Conservation (phyloP, 202 grass and related monocot genomes). For the Panicum hallii region DNA sequence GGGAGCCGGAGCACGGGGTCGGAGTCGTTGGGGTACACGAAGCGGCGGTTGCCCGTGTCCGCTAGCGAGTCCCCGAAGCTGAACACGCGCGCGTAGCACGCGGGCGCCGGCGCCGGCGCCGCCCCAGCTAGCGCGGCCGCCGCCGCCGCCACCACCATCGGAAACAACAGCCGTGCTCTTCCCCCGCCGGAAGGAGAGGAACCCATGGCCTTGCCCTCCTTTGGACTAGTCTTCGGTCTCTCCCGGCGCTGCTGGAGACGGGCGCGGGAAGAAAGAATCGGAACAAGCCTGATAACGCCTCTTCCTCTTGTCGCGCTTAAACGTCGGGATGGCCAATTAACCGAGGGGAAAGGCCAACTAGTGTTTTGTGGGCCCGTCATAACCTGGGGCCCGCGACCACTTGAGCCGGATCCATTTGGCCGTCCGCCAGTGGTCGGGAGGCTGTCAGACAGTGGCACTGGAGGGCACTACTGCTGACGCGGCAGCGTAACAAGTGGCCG, state of each 20-base stretch:
- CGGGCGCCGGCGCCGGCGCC: not conserved
- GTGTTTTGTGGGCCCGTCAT: too few relatives aligned
- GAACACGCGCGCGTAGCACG: conserved; percentile 65
- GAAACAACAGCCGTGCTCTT: not conserved
- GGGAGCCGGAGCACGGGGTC: conserved; percentile 48
- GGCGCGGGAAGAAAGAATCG: not conserved
- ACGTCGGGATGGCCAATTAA: not conserved
- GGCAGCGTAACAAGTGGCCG: too few relatives aligned
- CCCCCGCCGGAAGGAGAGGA: conserved; percentile 11
- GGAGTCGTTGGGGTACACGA: conserved; percentile 42
- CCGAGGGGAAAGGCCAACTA: too few relatives aligned
- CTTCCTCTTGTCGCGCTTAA: not conserved
- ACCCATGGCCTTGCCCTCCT: conserved; percentile 19
- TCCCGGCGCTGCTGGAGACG: not conserved
- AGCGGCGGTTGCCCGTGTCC: conserved; percentile 72
- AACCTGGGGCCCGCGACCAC: too few relatives aligned
- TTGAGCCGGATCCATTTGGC: too few relatives aligned
- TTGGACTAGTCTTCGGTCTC: not conserved
- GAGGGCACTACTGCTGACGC: too few relatives aligned
- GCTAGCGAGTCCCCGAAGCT: conserved; percentile 82
- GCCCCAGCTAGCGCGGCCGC: not conserved
- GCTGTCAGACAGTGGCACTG: too few relatives aligned
- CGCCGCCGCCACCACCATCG: not conserved
- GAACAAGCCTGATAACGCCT: too few relatives aligned
- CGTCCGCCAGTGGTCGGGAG: too few relatives aligned